These are phyloP conservation scores for Lachancea lanzarotensis DNA, from an alignment of 805 yeast species.

Conservation along the genomic window DNA sequence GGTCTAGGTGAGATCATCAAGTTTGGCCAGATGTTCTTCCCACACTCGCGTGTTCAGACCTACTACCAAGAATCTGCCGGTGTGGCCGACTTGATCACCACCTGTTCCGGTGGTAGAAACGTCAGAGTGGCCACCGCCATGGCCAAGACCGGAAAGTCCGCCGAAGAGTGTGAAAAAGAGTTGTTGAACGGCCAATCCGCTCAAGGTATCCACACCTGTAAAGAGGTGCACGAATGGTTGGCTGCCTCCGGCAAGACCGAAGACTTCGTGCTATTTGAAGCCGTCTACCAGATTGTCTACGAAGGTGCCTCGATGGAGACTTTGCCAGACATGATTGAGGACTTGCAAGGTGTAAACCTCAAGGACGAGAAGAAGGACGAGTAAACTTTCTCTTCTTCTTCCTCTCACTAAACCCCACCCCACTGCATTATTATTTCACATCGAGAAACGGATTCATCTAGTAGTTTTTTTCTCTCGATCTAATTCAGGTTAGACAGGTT, in stretches of 20 bases:
- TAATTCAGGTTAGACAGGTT: neutral
- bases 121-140: conserved; percentile 82
- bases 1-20: conserved; percentile 86
- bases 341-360: conserved; percentile 24
- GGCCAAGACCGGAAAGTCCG: conserved; percentile 72
- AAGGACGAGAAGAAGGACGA: neutral
- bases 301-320: conserved; percentile 67
- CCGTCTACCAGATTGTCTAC: conserved; percentile 76
- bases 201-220: conserved; percentile 87
- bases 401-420: no score
- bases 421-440: neutral
- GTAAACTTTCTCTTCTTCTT: neutral
- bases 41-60: conserved; percentile 63
- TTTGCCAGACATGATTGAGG: conserved; percentile 65
- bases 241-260: conserved; percentile 37
- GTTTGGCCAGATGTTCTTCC: conserved; percentile 80
- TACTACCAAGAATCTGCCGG: conserved; percentile 94
- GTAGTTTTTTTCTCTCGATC: neutral
- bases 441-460: neutral
- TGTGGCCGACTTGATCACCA: conserved; percentile 95
- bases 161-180: conserved; percentile 76
- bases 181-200: conserved; percentile 93
- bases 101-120: conserved; percentile 97
- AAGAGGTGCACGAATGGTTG: conserved; percentile 85
- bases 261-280: conserved; percentile 67